Percentiles rank a stretch among this genome's conserved stretches.
These are phyloP conservation scores for Cercospora zeae-maydis DNA, from an alignment of 2,329 filamentous ascomycete species.

Conservation along the genomic window DNA sequence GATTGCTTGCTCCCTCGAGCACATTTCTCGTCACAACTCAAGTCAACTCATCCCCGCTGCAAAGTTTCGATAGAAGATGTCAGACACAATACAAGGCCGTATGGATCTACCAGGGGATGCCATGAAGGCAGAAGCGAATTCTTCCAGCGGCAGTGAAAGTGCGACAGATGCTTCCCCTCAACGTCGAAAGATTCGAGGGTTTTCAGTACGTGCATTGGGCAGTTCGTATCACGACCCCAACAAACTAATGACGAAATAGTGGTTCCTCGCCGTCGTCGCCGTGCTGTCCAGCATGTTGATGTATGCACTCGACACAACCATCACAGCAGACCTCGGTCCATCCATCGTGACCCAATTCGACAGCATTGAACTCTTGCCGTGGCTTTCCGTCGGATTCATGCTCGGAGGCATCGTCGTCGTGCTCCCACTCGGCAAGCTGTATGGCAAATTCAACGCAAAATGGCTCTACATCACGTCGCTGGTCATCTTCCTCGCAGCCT, in stretches of 20 bases:
- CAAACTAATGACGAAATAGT: not conserved
- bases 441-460: conserved; percentile 31
- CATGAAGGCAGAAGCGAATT: not conserved
- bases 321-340: not conserved
- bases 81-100: not conserved
- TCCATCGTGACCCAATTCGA: conserved; percentile 8
- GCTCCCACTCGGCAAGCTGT: conserved; percentile 28
- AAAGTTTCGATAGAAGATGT: not conserved
- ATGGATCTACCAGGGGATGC: not conserved
- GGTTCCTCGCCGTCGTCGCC: not conserved
- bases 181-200: not conserved
- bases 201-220: not conserved
- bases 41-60: not conserved
- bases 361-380: conserved; percentile 23
- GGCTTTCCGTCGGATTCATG: conserved; percentile 35
- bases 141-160: not conserved
- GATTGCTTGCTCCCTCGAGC: not conserved
- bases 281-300: not conserved
- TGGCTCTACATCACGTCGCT: conserved; percentile 28
- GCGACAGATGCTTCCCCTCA: not conserved
- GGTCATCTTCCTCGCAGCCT: conserved; percentile 31
- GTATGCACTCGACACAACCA: not conserved
- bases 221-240: not conserved
- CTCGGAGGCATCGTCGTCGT: conserved; percentile 25
- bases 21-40: not conserved